Conservation (phyloP, 2,329 filamentous ascomycete species). For the Colletotrichum falcatum region DNA sequence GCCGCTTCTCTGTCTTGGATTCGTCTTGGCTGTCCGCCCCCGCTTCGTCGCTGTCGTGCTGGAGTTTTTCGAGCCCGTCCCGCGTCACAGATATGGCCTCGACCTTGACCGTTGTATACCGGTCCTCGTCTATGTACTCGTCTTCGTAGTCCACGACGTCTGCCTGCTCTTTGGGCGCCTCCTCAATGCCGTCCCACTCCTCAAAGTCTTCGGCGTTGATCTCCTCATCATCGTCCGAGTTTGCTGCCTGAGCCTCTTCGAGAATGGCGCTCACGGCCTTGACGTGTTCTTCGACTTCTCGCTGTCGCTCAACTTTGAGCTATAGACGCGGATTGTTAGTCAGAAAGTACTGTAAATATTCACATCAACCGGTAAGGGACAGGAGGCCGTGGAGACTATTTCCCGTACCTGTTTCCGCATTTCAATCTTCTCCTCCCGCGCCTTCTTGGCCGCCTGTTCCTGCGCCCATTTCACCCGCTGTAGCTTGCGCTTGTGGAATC, state of each 20-base stretch:
- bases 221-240: slow-evolving; percentile 53
- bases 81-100: slow-evolving; percentile 86
- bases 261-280: slow-evolving; percentile 79
- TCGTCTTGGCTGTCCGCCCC: slow-evolving; percentile 43
- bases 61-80: slow-evolving; percentile 74
- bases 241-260: slow-evolving; percentile 67
- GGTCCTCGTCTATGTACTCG: slow-evolving; percentile 96
- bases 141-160: slow-evolving; percentile 82
- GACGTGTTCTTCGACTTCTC: slow-evolving; percentile 86
- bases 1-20: slow-evolving; percentile 44
- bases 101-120: slow-evolving; percentile 93
- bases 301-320: slow-evolving; percentile 85
- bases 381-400: too few relatives aligned
- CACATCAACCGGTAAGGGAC: not conserved
- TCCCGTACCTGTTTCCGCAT: slow-evolving; percentile 77
- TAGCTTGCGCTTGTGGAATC: slow-evolving; percentile 95
- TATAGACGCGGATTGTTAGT: slow-evolving; percentile 53
- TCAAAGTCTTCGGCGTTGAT: slow-evolving; percentile 56
- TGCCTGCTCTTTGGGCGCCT: slow-evolving; percentile 55
- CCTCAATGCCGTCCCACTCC: slow-evolving; percentile 76
- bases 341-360: not conserved
- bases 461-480: slow-evolving; percentile 87
- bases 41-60: slow-evolving; percentile 47
- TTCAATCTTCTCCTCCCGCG: slow-evolving; percentile 79
- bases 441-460: slow-evolving; percentile 81